These are phyloP conservation scores for Paraphaeosphaeria minitans DNA, from an alignment of 2,329 filamentous ascomycete genomes.

Conservation along the genomic window DNA sequence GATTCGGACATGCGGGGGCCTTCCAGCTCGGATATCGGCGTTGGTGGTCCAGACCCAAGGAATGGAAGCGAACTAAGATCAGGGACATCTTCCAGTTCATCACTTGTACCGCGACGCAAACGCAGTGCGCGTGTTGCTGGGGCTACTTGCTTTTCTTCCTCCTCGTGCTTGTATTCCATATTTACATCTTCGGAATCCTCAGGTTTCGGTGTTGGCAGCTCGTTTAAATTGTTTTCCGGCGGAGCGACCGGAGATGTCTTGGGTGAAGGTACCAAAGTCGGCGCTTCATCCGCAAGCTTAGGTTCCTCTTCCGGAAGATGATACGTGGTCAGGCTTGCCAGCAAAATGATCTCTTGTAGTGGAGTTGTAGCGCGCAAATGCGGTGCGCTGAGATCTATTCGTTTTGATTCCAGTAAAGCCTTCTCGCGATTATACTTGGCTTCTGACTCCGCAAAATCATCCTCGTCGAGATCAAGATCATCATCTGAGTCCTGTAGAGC, in stretches of 20 bases:
- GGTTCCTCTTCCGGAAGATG: slow-evolving; percentile 32
- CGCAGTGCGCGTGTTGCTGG: slow-evolving; percentile 41
- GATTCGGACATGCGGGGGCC: slow-evolving; percentile 42
- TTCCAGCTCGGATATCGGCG: slow-evolving; percentile 51
- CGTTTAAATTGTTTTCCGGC: slow-evolving; percentile 25
- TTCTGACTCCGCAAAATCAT: slow-evolving; percentile 52
- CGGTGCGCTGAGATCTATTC: slow-evolving; percentile 50
- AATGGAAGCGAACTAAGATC: slow-evolving; percentile 53
- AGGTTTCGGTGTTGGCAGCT: slow-evolving; percentile 42
- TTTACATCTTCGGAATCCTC: slow-evolving; percentile 42
- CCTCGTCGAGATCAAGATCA: slow-evolving; percentile 53
- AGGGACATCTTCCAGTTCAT: slow-evolving; percentile 45
- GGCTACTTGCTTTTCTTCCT: slow-evolving; percentile 31
- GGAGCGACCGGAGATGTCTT: slow-evolving; percentile 20
- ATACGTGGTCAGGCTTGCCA: slow-evolving; percentile 46
- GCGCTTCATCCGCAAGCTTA: slow-evolving; percentile 26
- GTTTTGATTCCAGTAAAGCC: slow-evolving; percentile 50
- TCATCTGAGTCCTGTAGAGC: slow-evolving; percentile 52
- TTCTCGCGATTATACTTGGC: slow-evolving; percentile 55
- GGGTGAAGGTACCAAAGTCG: slow-evolving; percentile 18
- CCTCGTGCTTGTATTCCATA: slow-evolving; percentile 32
- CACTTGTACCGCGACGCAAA: slow-evolving; percentile 34
- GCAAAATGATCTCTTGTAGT: slow-evolving; percentile 50
- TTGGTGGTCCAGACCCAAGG: slow-evolving; percentile 50
- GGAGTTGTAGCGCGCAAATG: slow-evolving; percentile 51